A percentile compares a stretch with the other conserved stretches of the same genome.
Conservation (phyloP, 1,284 basidiomycete species). For the Moniliella sp. region DNA sequence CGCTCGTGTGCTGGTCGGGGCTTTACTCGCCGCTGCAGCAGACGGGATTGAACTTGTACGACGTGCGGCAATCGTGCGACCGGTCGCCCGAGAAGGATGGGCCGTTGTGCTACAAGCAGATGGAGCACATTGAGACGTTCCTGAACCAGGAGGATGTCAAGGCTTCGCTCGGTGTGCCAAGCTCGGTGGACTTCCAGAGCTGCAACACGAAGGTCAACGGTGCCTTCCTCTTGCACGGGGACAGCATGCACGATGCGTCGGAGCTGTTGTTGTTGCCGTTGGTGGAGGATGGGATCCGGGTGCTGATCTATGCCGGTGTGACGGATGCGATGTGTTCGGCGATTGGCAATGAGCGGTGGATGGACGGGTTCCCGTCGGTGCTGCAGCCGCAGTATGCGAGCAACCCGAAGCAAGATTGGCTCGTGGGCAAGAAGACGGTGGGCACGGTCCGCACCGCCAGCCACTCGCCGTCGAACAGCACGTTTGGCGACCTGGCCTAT, state of each 20-base stretch:
- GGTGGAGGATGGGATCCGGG: conserved; percentile 50
- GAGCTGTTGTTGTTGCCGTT: conserved; percentile 51
- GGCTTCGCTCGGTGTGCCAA: conserved; percentile 49
- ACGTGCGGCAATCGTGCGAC: conserved; percentile 57
- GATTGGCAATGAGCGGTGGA: conserved; percentile 27
- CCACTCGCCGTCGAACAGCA: too few species aligned
- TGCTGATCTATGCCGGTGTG: conserved; percentile 63
- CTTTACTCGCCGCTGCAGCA: conserved; percentile 39
- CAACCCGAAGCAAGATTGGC: conserved; percentile 10
- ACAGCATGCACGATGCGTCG: conserved; percentile 57
- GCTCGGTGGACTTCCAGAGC: conserved; percentile 43
- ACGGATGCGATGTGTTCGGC: conserved; percentile 47
- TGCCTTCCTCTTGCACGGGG: conserved; percentile 51
- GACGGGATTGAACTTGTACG: conserved; percentile 45
- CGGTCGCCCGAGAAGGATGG: conserved; percentile 44
- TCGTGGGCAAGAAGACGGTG: conserved; percentile 13
- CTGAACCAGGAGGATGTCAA: conserved; percentile 42
- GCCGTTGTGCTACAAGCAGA: conserved; percentile 39
- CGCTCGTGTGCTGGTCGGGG: conserved; percentile 36
- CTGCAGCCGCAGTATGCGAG: conserved; percentile 19
- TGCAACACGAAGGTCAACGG: conserved; percentile 44
- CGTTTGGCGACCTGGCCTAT: conserved; percentile 16
- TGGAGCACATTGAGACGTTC: conserved; percentile 39
- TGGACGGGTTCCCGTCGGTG: conserved; percentile 14
- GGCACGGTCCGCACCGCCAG: conserved; percentile 19